Evolutionary conservation across 2,329 filamentous ascomycete genomes (phyloP), one percentile per base, ranked within the genome.

Genomic region (Trichoderma sp.): DNA sequence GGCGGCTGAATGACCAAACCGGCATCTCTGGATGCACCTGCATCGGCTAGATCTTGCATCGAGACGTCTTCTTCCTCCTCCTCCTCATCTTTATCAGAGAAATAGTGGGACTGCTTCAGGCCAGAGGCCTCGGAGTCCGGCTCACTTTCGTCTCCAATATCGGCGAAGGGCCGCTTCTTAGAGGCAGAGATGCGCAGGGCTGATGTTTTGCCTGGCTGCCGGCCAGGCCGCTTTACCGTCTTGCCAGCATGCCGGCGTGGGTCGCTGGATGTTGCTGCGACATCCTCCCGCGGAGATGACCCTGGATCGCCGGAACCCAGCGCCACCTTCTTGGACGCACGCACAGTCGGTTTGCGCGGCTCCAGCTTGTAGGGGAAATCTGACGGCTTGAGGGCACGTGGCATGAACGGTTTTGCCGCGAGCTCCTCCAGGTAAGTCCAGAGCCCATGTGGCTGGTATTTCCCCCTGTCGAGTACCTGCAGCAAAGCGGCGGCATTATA

Each of bases 401-500:
- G 71, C 0, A 52, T 43, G 34, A 78, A 76, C 9, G 72, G 67
- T 7, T 59, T 71, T 2, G 62, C 51, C 0, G 76, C 71, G 3
- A 71, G 66, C 3, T 72, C 67, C 45, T 75, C 67, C 0, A 83
- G 72, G 72, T 74, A 81, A 1, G 64, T 14, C 41, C 74, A 76
- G 28, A 79, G 72, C 0, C 72, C 72, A 9, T 73, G 74, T 0
- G 65, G 63, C 3, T 71, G 68, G 69, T 78, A 82, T 21, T 73
- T 75, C 28, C 39, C 60, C 5, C 71, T 69, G 44, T 76, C 74
- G 1, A 83, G 71, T 3, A 67, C 67, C 2, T 71, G 62, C 1
- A 81, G 67, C 6, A 86, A 73, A 6, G 77, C 76, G 5, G 68
- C 69, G 1, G 81, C 76, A 61, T 82, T 80, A 66, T 81, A 84